Evolutionary conservation across 306 rosid species (phyloP).

Genomic region (Citrullus colocynthis): DNA sequence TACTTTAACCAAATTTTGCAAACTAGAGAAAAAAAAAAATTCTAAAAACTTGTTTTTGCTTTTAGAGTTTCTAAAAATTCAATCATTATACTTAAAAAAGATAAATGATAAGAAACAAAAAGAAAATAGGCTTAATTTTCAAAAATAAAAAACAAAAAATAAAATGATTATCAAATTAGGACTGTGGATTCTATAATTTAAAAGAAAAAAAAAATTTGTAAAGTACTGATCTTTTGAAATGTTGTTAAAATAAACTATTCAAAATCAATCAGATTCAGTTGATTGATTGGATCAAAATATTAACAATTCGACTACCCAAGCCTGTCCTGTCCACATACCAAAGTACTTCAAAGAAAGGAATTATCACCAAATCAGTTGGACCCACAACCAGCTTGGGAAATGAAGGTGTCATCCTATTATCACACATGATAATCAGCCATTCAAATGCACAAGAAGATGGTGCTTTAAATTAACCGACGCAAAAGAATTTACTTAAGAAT

Average conservation of each 20-base stretch:
- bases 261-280: neutral
- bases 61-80: no score
- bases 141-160: no score
- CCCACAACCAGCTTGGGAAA: neutral
- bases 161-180: no score
- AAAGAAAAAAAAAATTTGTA: no score
- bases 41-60: no score
- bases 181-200: no score
- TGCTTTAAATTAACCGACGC: neutral
- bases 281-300: neutral
- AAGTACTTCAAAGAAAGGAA: conserved; percentile 5
- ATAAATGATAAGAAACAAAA: no score
- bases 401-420: neutral
- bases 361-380: neutral
- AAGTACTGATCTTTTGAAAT: neutral
- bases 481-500: neutral
- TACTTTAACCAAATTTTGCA: no score
- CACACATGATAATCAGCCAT: neutral
- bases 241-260: neutral
- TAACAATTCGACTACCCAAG: neutral
- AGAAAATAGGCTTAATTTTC: no score
- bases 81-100: no score
- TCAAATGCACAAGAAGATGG: neutral
- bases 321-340: neutral
- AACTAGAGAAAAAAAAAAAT: no score